Evolutionary conservation across 2,329 filamentous ascomycete genomes (phyloP), one percentile per base, ranked within the genome.

Genomic region (Salinomyces thailandicus): DNA sequence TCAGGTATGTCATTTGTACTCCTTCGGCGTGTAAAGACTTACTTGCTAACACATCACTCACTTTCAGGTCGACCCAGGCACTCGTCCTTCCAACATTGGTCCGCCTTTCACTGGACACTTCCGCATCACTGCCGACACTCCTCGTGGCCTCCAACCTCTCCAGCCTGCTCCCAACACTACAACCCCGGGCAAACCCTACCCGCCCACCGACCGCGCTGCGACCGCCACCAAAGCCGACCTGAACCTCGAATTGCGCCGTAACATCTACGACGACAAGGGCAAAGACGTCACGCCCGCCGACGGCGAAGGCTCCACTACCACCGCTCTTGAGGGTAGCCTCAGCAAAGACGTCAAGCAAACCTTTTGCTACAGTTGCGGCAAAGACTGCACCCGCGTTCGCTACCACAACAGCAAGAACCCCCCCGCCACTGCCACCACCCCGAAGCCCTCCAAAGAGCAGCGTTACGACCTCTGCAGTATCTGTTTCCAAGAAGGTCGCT

Each of bases 81-180:
- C 91, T 48, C 77, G 91, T 40, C 91, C 91, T 7, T 95, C 91
- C 2, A 91, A 87, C 59, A 89, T 96, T 49, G 89, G 89, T 1
- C 89, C 91, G 3, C 91, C 91, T 5, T 96, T 95, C 55, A 98
- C 91, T 3, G 91, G 91, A 26, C 91, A 98, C 60, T 98, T 98
- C 73, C 82, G 85, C 59, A 80, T 96, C 43, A 89, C 89, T 38
- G 91, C 86, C 55, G 91, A 98, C 59, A 98, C 91, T 1, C 91
- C 91, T 36, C 79, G 91, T 41, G 91, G 91, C 24, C 73, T 98
- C 35, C 89, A 96, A 60, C 83, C 89, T 16, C 94, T 89, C 75
- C 91, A 98, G 57, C 91, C 91, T 13, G 43, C 83, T 13, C 79
- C 86, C 1, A 82, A 85, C 50, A 77, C 85, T 5, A 60, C 59